Base-by-base conservation (phyloP, 1,139 yeast genomes). In the Pneumocystis wakefieldiae region DNA sequence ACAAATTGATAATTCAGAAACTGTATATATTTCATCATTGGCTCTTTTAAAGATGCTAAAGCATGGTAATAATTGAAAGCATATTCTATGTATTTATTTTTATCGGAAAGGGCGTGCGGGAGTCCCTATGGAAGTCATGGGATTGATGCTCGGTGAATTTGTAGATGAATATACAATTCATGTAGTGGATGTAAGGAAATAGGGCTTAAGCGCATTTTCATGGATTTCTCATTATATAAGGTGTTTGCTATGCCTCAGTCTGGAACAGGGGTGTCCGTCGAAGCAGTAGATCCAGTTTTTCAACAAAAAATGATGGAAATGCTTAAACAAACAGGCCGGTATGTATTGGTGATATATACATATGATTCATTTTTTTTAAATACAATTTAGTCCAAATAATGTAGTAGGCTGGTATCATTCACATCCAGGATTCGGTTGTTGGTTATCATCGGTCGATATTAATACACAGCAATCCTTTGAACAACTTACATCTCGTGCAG, bases 101-200 rank as follows among this genome's bases (percentile, higher is more conserved):
- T 65, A 29, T 35, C 4, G 35, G 38, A 62, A 41, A 19, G 41
- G 67, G 55, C 70, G 97, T 72, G 97, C 98, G 0, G 99, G 99
- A 73, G 98, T 94, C 64, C 99, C 99, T 19, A 94, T 94, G 99
- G 99, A 94, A 78, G 99, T 94, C 62, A 94, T 94, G 99, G 99
- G 99, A 2, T 81, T 94, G 68, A 94, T 94, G 99, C 82, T 94
- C 70, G 99, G 99, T 62, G 97, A 92, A 70, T 91, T 92, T 76
- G 95, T 94, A 36, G 98, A 94, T 74, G 98, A 94, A 67, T 92
- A 87, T 76, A 94, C 98, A 0, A 94, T 94, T 60, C 96, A 48
- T 48, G 55, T 48, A 91, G 71, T 98, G 92, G 55, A 90, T 89
- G 67, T 98, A 48, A 48, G 14, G 12, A 14, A 24, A 48, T 24